A percentile compares a stretch with the other conserved stretches of the same genome.
Conservation (phyloP, 768 basidiomycete genomes). For the Rubroboletus satanas region DNA sequence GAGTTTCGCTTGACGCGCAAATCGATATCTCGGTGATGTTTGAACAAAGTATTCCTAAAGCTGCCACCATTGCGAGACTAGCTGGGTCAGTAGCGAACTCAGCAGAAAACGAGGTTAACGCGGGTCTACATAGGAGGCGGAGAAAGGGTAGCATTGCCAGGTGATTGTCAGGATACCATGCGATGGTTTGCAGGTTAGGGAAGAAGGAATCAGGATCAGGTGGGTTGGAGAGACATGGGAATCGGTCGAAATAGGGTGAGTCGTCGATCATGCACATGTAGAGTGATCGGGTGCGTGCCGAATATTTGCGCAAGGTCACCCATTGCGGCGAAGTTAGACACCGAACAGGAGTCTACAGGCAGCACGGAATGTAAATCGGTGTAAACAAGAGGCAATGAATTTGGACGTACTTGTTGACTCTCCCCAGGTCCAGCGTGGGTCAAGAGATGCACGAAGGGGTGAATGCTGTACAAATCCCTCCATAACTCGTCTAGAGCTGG, state of each 20-base stretch:
- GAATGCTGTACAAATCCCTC: conserved; percentile 19
- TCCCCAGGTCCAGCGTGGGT: not conserved
- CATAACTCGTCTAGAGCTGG: conserved; percentile 26
- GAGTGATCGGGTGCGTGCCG: conserved; percentile 16
- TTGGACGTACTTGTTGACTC: conserved; percentile 10
- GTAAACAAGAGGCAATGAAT: not conserved
- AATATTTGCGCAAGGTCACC: conserved; percentile 21
- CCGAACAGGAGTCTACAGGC: not conserved
- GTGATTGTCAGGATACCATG: conserved; percentile 24
- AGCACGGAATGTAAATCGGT: not conserved
- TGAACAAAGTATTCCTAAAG: conserved; percentile 15
- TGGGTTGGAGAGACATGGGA: conserved; percentile 12
- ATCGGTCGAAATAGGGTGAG: conserved; percentile 3
- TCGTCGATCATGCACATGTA: conserved; percentile 21
- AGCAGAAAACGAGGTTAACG: conserved; percentile 15
- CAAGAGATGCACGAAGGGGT: conserved; percentile 21
- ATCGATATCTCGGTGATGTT: conserved; percentile 19
- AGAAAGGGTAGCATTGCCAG: conserved; percentile 17
- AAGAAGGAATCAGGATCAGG: conserved; percentile 18
- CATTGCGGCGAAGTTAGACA: conserved; percentile 8
- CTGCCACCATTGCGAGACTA: conserved; percentile 15
- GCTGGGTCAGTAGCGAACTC: conserved; percentile 18
- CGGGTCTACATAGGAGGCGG: conserved; percentile 23
- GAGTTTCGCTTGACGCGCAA: conserved; percentile 4
- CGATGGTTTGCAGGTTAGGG: conserved; percentile 18